Evolutionary conservation across 139 green algal genomes (phyloP), one percentile per base, ranked within the genome.

Genomic region (Yamagishiella unicocca): DNA sequence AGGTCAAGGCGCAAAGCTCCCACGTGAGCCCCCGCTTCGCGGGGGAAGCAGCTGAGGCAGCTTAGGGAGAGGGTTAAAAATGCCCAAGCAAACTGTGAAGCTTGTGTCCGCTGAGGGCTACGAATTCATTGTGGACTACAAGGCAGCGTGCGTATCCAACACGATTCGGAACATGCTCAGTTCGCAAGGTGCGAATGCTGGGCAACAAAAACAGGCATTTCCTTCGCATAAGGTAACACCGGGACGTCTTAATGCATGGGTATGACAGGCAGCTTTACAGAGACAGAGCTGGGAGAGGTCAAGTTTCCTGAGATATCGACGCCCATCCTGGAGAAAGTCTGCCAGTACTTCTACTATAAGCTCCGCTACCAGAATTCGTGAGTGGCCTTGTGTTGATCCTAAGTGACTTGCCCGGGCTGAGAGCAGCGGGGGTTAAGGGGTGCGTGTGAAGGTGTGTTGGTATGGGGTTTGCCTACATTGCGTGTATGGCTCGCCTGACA

Each of bases 261-360:
- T 29, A 64, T 73, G 71, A 55, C 91, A 98, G 97, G 97, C 24
- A 94, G 87, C 82, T 99, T 99, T 90, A 98, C 94, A 17, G 98
- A 99, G 83, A 99, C 93, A 0, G 94, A 98, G 90, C 85, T 94
- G 21, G 94, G 96, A 1, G 95, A 98, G 83, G 92, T 99, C 4
- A 94, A 93, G 58, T 98, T 99, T 31, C 96, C 95, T 1, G 96
- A 99, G 62, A 99, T 99, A 79, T 93, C 94, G 5, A 96, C 96
- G 1, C 89, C 92, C 22, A 97, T 99, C 38, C 89, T 99, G 72
- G 98, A 99, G 87, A 97, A 97, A 64, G 92, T 99, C 0, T 99
- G 96, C 90, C 95, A 99, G 87, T 99, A 99, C 93, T 99, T 99
- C 50, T 98, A 99, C 88, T 99, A 99, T 93, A 99, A 99, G 93